phyloP scores from a whole-genome alignment of 2,329 filamentous ascomycete genomes.

The Orbilia ellipsospora region DNA sequence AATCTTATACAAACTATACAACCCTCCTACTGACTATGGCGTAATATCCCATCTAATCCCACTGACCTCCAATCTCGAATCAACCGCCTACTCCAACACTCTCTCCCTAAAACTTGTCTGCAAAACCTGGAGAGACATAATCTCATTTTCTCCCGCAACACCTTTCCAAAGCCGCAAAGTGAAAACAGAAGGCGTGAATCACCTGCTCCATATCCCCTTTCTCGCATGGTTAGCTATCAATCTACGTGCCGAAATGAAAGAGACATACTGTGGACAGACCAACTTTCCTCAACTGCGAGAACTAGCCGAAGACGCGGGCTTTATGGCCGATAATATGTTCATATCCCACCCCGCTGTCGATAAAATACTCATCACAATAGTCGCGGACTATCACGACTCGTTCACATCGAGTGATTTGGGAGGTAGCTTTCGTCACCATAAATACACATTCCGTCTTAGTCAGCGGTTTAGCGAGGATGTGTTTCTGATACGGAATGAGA shows the following conservation, averaged over 20 bases:
- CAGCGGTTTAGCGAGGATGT: constrained; percentile 19
- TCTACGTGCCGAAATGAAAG: constrained; percentile 6
- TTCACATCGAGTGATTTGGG: constrained; percentile 17
- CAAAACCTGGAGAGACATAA: neutral
- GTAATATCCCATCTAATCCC: constrained; percentile 12
- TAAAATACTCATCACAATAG: constrained; percentile 13
- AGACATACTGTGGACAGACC: neutral
- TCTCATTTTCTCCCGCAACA: neutral
- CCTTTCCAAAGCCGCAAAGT: constrained; percentile 12
- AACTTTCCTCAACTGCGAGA: neutral
- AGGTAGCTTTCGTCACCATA: neutral
- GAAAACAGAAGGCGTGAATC: neutral
- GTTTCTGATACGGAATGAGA: constrained; percentile 7
- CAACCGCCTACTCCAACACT: neutral
- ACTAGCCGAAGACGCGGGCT: neutral
- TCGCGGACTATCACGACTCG: neutral
- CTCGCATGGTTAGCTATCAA: constrained; percentile 18
- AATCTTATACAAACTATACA: constrained; percentile 25
- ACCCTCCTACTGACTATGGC: constrained; percentile 16
- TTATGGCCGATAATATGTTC: neutral
- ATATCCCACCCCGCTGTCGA: constrained; percentile 25
- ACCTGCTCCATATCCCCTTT: constrained; percentile 33
- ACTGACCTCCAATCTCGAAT: neutral
- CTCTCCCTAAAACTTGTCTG: constrained; percentile 1
- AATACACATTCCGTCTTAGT: neutral